A percentile compares a stretch with the other conserved stretches of the same genome.
These are phyloP conservation scores for Boletus mariae DNA, from an alignment of 1,284 basidiomycete genomes.

Conservation along the genomic window DNA sequence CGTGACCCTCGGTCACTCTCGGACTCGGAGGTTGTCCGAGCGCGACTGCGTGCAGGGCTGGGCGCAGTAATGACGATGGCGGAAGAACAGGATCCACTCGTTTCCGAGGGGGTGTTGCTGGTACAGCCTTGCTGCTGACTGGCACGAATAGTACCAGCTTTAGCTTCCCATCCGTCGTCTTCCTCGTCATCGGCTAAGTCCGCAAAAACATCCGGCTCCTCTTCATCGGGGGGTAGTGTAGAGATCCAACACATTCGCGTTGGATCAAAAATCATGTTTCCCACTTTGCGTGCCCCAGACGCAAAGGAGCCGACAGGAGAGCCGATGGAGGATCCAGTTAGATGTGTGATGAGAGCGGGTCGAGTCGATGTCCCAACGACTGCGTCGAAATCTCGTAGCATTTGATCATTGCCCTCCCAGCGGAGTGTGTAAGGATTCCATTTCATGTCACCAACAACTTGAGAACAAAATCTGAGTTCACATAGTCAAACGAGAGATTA, in stretches of 20 bases:
- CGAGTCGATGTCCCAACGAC: conserved; percentile 78
- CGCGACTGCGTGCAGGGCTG: conserved; percentile 62
- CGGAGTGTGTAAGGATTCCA: conserved; percentile 88
- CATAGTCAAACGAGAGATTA: conserved; percentile 3
- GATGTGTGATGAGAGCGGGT: conserved; percentile 93
- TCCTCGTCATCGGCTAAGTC: conserved; percentile 86
- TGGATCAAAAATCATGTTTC: conserved; percentile 97
- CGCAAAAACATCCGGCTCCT: conserved; percentile 90
- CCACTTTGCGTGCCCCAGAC: conserved; percentile 79
- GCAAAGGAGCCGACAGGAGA: conserved; percentile 78
- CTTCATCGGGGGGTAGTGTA: conserved; percentile 78
- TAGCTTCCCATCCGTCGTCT: conserved; percentile 62
- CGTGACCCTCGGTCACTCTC: conserved; percentile 73
- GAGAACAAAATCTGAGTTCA: conserved; percentile 15
- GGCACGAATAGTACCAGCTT: conserved; percentile 76
- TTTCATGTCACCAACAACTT: conserved; percentile 92
- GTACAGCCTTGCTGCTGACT: conserved; percentile 42
- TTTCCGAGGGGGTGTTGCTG: conserved; percentile 35
- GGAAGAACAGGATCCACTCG: conserved; percentile 36
- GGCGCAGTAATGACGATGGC: conserved; percentile 40
- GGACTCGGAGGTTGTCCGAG: conserved; percentile 64
- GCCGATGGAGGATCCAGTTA: conserved; percentile 76
- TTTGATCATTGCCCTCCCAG: conserved; percentile 92
- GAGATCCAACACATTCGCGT: conserved; percentile 92
- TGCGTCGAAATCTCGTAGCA: conserved; percentile 85